phyloP scores from a whole-genome alignment of 345 rosid species.

The Geranium rotundifolium region DNA sequence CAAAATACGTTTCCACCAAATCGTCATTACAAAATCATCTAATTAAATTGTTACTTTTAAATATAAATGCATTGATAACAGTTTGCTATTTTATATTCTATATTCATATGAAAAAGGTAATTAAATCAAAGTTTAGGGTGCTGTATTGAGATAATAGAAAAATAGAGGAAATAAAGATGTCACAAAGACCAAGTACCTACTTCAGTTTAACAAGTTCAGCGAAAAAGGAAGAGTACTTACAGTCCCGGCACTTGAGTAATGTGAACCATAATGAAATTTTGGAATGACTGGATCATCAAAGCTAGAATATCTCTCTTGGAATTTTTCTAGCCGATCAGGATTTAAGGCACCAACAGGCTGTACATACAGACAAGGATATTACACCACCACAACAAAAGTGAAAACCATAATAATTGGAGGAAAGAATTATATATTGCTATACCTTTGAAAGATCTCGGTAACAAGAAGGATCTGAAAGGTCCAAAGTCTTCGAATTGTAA shows the following conservation, averaged over 20 bases:
- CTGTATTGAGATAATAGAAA: too few relatives aligned
- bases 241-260: slow-evolving; percentile 95
- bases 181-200: too few relatives aligned
- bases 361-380: slow-evolving; percentile 10
- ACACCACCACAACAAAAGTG: not conserved
- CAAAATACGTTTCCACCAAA: too few relatives aligned
- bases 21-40: too few relatives aligned
- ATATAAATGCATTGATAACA: too few relatives aligned
- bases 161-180: too few relatives aligned
- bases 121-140: too few relatives aligned
- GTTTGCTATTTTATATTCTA: too few relatives aligned
- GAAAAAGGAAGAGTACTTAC: slow-evolving; percentile 30
- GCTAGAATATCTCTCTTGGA: slow-evolving; percentile 94
- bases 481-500: slow-evolving; percentile 60
- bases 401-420: not conserved
- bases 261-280: slow-evolving; percentile 97
- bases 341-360: slow-evolving; percentile 98
- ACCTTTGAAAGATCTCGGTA: slow-evolving; percentile 98
- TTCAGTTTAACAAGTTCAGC: too few relatives aligned
- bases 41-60: too few relatives aligned
- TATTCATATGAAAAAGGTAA: too few relatives aligned
- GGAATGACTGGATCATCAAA: slow-evolving; percentile 98
- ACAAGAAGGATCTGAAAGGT: slow-evolving; percentile 75
- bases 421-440: slow-evolving; percentile 19
- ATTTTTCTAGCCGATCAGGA: slow-evolving; percentile 66